Percentiles rank a stretch among this genome's conserved stretches.
phyloP scores from a whole-genome alignment of 2,329 filamentous ascomycete species.

The Arthrobotrys sphaeroides region DNA sequence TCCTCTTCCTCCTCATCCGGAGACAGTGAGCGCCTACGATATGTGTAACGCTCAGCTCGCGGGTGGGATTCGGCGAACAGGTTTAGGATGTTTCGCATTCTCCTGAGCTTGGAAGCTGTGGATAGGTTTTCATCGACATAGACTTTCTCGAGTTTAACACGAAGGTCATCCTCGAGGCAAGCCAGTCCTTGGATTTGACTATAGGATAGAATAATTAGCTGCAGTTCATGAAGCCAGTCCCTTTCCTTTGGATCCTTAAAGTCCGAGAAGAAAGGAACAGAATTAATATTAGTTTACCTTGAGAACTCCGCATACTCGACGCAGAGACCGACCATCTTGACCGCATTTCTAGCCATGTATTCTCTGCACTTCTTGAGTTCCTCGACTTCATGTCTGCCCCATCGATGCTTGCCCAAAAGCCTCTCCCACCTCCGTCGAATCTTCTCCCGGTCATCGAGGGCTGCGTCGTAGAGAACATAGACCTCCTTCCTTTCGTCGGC shows the following conservation, averaged over 20 bases:
- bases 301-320: slow-evolving; percentile 51
- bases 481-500: slow-evolving; percentile 51
- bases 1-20: slow-evolving; percentile 43
- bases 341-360: slow-evolving; percentile 50
- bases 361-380: slow-evolving; percentile 51
- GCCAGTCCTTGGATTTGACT: slow-evolving; percentile 50
- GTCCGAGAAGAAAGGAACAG: not conserved
- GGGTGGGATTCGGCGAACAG: slow-evolving; percentile 35
- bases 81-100: slow-evolving; percentile 44
- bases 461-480: slow-evolving; percentile 50
- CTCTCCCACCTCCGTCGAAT: slow-evolving; percentile 48
- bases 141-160: slow-evolving; percentile 49
- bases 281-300: too few species aligned
- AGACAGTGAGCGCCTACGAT: slow-evolving; percentile 39
- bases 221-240: not conserved
- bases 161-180: slow-evolving; percentile 40
- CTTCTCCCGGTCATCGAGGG: slow-evolving; percentile 45
- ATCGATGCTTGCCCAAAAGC: slow-evolving; percentile 42
- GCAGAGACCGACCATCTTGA: slow-evolving; percentile 51
- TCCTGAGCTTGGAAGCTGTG: slow-evolving; percentile 39
- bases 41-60: slow-evolving; percentile 41
- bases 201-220: not conserved
- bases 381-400: slow-evolving; percentile 50
- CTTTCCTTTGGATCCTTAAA: slow-evolving; percentile 9
- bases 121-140: slow-evolving; percentile 51